Evolutionary conservation across 176 grass and related monocot genomes (phyloP), one percentile per base, ranked within the genome.

Genomic region (Carex parvula): DNA sequence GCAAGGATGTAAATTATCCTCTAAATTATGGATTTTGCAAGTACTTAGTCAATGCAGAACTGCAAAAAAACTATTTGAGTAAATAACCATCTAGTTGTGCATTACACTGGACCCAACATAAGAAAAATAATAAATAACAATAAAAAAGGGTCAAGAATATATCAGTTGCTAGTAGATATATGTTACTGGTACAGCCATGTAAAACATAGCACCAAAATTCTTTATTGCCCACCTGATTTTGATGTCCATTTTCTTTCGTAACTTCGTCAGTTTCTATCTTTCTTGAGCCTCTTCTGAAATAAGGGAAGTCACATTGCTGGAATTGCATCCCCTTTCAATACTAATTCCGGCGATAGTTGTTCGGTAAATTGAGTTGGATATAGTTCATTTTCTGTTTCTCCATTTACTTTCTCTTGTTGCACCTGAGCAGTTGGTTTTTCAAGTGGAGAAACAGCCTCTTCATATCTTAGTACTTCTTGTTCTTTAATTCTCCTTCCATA

Each of bases 391-490:
- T 64, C 79, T 44, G 17, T 66, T 17, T 83, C 60, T 67, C 62
- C 60, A 67, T 54, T 83, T 66, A 67, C 39, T 65, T 82, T 66
- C 44, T 64, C 80, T 44, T 64, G 41, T 9, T 52, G 33, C 79
- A 66, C 60, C 35, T 29, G 21, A 54, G 71, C 26, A 8, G 20
- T 75, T 29, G 46, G 12, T 55, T 18, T 2, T 33, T 32, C 50
- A 77, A 56, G 13, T 77, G 73, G 48, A 30, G 50, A 30, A 76
- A 50, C 1, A 77, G 46, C 5, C 13, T 56, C 73, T 77, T 77
- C 73, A 76, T 22, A 1, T 14, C 55, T 76, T 30, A 8, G 22
- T 55, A 55, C 6, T 55, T 30, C 48, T 32, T 56, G 21, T 56
- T 77, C 68, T 41, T 71, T 62, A 11, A 22, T n/a, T 71, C 39